Evolutionary conservation across 2,329 filamentous ascomycete genomes (phyloP).

Genomic region (Fusarium sp.): DNA sequence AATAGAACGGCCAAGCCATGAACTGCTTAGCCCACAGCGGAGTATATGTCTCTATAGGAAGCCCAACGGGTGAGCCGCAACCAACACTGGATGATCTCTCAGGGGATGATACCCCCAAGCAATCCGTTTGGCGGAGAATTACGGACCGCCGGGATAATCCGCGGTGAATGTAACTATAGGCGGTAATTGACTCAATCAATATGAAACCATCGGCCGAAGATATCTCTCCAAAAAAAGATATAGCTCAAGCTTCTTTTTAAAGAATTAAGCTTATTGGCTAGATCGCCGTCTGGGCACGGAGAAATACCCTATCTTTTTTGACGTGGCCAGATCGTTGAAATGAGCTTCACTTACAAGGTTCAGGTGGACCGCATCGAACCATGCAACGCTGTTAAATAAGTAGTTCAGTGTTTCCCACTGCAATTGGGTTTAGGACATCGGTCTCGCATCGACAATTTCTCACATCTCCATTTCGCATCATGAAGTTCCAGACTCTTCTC

Average conservation of each 20-base stretch:
- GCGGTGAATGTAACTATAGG: conserved; percentile 2
- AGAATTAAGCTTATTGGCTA: conserved; percentile 4
- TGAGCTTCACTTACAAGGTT: background rate
- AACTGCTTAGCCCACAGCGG: background rate
- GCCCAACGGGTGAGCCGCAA: background rate
- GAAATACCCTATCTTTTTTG: background rate
- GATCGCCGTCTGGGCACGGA: background rate
- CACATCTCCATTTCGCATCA: conserved; percentile 3
- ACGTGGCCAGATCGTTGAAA: background rate
- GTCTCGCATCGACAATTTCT: conserved; percentile 17
- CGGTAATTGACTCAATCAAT: conserved; percentile 16
- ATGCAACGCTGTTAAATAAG: background rate
- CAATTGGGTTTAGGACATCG: background rate
- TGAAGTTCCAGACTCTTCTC: conserved; percentile 36
- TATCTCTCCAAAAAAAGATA: background rate
- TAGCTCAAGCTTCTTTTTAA: background rate
- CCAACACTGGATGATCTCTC: background rate
- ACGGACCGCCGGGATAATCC: background rate
- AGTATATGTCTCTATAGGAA: background rate
- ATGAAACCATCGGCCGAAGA: background rate
- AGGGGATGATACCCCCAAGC: background rate
- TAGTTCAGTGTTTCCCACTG: background rate
- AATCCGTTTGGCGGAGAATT: conserved; percentile 22
- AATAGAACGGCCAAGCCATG: background rate
- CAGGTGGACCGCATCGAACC: background rate